Percentiles rank a stretch among this genome's conserved stretches.
phyloP scores from a whole-genome alignment of 768 basidiomycete species.

The Multifurca ochricompacta region DNA sequence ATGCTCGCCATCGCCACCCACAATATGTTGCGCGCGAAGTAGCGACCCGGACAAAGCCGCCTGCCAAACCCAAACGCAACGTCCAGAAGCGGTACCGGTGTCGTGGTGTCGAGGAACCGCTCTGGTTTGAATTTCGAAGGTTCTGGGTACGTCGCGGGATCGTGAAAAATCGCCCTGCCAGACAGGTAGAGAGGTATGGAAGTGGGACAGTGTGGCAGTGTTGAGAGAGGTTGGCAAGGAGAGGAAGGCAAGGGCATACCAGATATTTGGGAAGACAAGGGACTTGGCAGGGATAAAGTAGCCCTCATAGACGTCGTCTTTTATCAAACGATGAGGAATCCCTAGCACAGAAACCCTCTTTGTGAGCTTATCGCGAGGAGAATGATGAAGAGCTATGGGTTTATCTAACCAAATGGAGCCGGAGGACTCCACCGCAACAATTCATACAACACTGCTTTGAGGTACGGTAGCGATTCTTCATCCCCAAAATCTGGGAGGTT shows the following conservation, averaged over 20 bases:
- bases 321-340: not conserved
- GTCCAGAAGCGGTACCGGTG: not conserved
- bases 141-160: conserved; percentile 1
- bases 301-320: conserved; percentile 8
- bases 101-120: conserved; percentile 8
- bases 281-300: conserved; percentile 8
- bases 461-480: conserved; percentile 5
- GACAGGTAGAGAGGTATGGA: not conserved
- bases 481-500: conserved; percentile 6
- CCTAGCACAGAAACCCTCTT: not conserved
- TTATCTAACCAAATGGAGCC: conserved; percentile 1
- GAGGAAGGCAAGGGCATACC: not conserved
- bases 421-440: conserved; percentile 12
- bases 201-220: not conserved
- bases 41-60: conserved; percentile 9
- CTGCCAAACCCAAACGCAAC: conserved; percentile 9
- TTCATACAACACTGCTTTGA: conserved; percentile 15
- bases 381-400: not conserved
- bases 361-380: not conserved
- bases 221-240: not conserved
- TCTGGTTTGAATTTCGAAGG: conserved; percentile 8
- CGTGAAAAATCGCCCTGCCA: conserved; percentile 4
- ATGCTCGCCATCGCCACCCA: conserved; percentile 10
- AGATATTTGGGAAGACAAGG: conserved; percentile 1
- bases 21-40: not conserved